Conservation (phyloP, 257 asterid genomes). For the Solanum dulcamara region DNA sequence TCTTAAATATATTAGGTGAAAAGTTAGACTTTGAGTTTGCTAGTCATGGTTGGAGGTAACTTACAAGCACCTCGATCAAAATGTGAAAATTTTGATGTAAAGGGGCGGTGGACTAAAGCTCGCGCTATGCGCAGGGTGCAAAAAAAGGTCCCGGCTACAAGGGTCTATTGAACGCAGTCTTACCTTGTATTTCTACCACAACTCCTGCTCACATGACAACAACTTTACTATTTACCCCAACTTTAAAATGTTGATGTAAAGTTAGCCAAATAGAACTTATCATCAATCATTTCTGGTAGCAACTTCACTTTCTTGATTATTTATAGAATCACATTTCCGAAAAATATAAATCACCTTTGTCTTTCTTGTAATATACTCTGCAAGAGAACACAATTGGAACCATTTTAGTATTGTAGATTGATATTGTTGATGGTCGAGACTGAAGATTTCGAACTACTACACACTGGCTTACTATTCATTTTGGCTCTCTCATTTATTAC, state of each 20-base stretch:
- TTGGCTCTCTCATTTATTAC: neutral
- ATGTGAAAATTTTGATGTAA: neutral
- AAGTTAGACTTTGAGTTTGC: too few species aligned
- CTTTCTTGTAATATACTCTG: neutral
- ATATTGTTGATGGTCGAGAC: neutral
- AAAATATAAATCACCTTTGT: neutral
- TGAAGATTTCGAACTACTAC: neutral
- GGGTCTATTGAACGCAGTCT: too few species aligned
- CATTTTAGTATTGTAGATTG: neutral
- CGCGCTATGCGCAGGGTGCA: too few species aligned
- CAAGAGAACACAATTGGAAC: neutral
- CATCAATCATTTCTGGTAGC: neutral
- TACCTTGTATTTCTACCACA: too few species aligned
- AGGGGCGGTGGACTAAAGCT: too few species aligned
- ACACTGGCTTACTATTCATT: neutral
- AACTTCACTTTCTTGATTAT: neutral
- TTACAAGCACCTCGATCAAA: neutral
- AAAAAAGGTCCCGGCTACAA: too few species aligned
- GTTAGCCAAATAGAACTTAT: neutral
- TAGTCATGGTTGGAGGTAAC: neutral
- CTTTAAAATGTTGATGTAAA: neutral
- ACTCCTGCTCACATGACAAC: too few species aligned
- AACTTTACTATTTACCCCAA: too few species aligned
- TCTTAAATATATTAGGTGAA: too few species aligned
- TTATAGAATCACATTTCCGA: neutral